Percentiles rank a stretch among this genome's conserved stretches.
These are phyloP conservation scores for Leishmania tarentolae DNA, from an alignment of 208 protist genomes.

Conservation along the genomic window DNA sequence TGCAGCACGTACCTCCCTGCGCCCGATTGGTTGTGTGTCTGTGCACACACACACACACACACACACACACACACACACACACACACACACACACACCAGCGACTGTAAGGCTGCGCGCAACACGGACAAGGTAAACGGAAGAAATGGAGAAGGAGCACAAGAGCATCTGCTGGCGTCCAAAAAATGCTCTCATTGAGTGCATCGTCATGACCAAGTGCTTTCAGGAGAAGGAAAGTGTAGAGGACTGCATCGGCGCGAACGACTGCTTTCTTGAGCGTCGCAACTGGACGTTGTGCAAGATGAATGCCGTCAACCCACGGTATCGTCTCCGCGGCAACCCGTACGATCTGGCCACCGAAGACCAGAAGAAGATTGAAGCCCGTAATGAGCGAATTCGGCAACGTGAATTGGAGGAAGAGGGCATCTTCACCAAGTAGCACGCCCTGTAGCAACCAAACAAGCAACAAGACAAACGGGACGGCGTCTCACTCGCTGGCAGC, in stretches of 20 bases:
- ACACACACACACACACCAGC: too few species aligned
- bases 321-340: conserved; percentile 88
- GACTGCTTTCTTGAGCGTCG: conserved; percentile 85
- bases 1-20: neutral
- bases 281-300: conserved; percentile 90
- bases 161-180: conserved; percentile 86
- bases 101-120: neutral
- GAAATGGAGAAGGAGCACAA: conserved; percentile 83
- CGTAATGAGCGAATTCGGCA: conserved; percentile 78
- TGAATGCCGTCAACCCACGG: conserved; percentile 87
- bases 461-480: neutral
- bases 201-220: conserved; percentile 88
- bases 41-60: neutral
- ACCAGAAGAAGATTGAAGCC: conserved; percentile 89
- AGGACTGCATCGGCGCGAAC: conserved; percentile 78
- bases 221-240: conserved; percentile 76
- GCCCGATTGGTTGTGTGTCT: neutral
- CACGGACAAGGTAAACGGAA: neutral
- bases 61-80: too few species aligned
- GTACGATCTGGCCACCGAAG: conserved; percentile 86
- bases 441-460: neutral
- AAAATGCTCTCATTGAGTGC: conserved; percentile 88
- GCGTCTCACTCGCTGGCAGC: neutral
- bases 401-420: conserved; percentile 85
- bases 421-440: conserved; percentile 57